Conservation (phyloP, 345 rosid species). For the Dipteronia sinensis region DNA sequence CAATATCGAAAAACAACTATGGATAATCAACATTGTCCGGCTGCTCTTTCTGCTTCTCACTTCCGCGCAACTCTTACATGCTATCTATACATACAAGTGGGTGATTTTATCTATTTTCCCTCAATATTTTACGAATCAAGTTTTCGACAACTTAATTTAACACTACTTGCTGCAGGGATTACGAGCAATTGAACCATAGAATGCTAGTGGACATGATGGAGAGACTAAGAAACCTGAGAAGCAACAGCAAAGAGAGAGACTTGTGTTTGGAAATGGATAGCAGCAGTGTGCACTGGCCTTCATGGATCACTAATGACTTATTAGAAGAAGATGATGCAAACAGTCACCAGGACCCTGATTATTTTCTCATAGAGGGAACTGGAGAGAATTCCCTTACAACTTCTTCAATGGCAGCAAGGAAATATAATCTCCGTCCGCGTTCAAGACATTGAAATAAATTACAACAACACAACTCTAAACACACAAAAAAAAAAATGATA, state of each 20-base stretch:
- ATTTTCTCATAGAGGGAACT: neutral
- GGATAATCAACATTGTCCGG: slow-evolving; percentile 46
- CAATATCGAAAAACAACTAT: slow-evolving; percentile 49
- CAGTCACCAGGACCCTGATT: neutral
- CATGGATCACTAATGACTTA: neutral
- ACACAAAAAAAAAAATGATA: neutral
- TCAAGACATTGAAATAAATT: neutral
- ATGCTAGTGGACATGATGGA: neutral
- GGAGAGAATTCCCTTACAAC: neutral
- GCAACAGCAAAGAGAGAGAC: neutral
- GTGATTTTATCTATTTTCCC: neutral
- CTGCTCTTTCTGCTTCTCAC: slow-evolving; percentile 43
- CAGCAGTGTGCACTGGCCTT: neutral
- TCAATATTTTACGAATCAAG: neutral
- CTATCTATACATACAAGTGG: slow-evolving; percentile 74
- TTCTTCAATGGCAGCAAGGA: neutral
- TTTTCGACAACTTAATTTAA: neutral
- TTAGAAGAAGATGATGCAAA: neutral
- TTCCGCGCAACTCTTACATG: slow-evolving; percentile 55
- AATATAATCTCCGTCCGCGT: neutral
- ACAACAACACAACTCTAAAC: neutral
- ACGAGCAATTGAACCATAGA: neutral
- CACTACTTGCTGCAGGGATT: neutral
- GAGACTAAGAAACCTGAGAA: neutral
- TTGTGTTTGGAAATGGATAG: neutral